Evolutionary conservation across 1,284 basidiomycete genomes (phyloP).

Genomic region (Pholiota adiposa): DNA sequence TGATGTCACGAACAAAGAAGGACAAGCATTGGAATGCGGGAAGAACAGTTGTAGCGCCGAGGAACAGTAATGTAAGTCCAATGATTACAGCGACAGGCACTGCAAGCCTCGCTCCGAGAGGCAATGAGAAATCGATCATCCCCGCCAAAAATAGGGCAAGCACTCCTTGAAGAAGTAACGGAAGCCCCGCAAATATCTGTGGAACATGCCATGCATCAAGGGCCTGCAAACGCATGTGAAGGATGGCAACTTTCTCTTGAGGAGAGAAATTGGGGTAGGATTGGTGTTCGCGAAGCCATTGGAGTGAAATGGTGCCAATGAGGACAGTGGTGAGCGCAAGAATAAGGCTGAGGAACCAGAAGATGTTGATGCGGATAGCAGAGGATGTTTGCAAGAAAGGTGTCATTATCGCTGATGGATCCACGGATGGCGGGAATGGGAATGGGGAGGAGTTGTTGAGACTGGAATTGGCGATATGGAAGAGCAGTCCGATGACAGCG

Average conservation of each 20-base stretch:
- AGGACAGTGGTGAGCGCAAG: constrained; percentile 24
- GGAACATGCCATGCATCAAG: constrained; percentile 31
- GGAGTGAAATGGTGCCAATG: constrained; percentile 27
- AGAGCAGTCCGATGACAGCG: not conserved
- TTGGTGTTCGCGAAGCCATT: constrained; percentile 29
- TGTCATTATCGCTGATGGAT: not conserved
- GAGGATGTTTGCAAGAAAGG: not conserved
- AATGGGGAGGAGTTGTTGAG: not conserved
- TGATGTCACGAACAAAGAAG: not conserved
- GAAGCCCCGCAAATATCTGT: constrained; percentile 30
- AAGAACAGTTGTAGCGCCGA: not conserved
- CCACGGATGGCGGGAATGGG: not conserved
- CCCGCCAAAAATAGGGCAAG: constrained; percentile 34
- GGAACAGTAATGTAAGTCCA: not conserved
- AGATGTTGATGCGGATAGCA: constrained; percentile 24
- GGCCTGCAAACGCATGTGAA: constrained; percentile 28
- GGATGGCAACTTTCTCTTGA: constrained; percentile 20
- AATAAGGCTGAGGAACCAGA: constrained; percentile 30
- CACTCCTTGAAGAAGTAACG: constrained; percentile 32
- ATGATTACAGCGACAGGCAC: not conserved
- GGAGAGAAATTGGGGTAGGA: constrained; percentile 10
- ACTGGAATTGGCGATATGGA: constrained; percentile 3
- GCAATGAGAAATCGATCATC: constrained; percentile 21
- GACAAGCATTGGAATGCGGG: not conserved
- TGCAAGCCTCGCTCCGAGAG: not conserved